These are phyloP conservation scores for Mesotaenium endlicherianum DNA, from an alignment of 139 green algal species.

Conservation along the genomic window DNA sequence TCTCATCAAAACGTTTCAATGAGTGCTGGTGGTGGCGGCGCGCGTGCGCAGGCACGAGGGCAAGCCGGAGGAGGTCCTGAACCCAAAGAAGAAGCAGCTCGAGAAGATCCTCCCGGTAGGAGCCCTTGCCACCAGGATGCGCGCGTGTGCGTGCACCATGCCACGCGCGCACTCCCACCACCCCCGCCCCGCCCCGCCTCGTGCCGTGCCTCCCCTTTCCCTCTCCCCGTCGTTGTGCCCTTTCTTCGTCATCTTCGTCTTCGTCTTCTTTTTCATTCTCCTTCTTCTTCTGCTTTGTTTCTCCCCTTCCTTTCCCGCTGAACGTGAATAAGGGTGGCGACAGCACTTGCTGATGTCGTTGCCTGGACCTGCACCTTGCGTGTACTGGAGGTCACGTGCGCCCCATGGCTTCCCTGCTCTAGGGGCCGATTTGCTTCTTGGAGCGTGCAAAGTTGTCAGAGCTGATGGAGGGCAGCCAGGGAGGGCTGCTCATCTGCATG, in stretches of 20 bases:
- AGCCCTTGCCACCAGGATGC: background rate
- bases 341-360: too few relatives aligned
- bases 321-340: too few relatives aligned
- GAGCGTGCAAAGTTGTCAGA: too few relatives aligned
- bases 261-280: background rate
- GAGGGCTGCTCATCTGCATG: too few relatives aligned
- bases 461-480: too few relatives aligned
- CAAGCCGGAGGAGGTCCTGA: slow-evolving; percentile 47
- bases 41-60: slow-evolving; percentile 26
- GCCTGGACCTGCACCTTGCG: too few relatives aligned
- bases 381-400: too few relatives aligned
- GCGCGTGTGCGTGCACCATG: background rate
- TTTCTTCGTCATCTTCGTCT: background rate
- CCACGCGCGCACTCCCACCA: background rate
- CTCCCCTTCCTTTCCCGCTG: too few relatives aligned
- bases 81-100: slow-evolving; percentile 87
- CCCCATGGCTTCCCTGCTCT: too few relatives aligned
- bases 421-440: too few relatives aligned
- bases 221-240: background rate
- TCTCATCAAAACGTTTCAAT: too few relatives aligned
- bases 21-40: too few relatives aligned
- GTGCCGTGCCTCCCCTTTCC: background rate
- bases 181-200: background rate
- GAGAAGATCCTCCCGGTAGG: slow-evolving; percentile 72
- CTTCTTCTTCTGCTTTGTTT: background rate